phyloP scores from a whole-genome alignment of 345 rosid genomes.

The Camelina hispida region DNA sequence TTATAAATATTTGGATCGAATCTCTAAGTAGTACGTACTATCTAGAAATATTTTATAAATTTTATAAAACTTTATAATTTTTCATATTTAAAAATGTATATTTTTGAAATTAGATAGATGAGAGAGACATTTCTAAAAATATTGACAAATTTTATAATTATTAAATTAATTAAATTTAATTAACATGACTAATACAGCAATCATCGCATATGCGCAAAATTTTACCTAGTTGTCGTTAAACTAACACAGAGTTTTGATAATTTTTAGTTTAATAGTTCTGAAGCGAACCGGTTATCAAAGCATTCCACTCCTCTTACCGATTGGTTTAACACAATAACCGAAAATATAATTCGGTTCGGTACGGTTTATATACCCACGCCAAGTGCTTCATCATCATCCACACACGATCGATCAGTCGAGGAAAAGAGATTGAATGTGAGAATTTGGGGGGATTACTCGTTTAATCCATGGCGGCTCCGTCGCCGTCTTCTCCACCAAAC shows the following conservation, averaged over 20 bases:
- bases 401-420: slow-evolving; percentile 28
- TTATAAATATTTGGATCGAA: too few relatives aligned
- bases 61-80: too few relatives aligned
- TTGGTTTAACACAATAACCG: neutral
- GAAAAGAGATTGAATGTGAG: neutral
- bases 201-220: too few relatives aligned
- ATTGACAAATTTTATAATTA: too few relatives aligned
- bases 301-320: neutral
- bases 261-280: neutral
- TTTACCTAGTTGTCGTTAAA: neutral
- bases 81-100: too few relatives aligned
- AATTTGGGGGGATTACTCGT: slow-evolving; percentile 12
- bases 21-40: too few relatives aligned
- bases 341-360: neutral
- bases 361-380: neutral
- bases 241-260: neutral
- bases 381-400: slow-evolving; percentile 31
- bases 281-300: neutral
- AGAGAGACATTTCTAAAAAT: too few relatives aligned
- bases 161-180: too few relatives aligned
- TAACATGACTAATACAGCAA: too few relatives aligned
- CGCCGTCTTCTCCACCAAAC: slow-evolving; percentile 30
- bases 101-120: too few relatives aligned
- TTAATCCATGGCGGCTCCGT: slow-evolving; percentile 43
- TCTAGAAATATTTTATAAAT: too few relatives aligned